Base-by-base conservation (phyloP, 345 rosid species). In the Mallotus nudiflorus region DNA sequence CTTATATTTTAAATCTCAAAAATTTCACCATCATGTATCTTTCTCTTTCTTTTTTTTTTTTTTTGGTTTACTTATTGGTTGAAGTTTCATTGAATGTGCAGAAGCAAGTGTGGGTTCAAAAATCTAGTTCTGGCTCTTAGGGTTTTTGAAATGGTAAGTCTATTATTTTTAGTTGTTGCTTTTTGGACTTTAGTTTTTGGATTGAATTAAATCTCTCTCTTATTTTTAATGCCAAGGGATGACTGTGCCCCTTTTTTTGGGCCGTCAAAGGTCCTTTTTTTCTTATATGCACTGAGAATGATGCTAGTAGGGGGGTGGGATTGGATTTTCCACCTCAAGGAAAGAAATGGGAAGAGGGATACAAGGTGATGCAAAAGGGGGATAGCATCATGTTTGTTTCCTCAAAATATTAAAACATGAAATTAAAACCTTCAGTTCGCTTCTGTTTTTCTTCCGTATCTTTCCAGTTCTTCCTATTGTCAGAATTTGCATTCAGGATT, bases 51-150 rank as follows among this genome's bases (percentile, higher is more conserved):
- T 18, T 45, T 22, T 33, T 27, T 33, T 12, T 13, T 50, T 31
- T n/a, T 42, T 39, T 64, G 33, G 42, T 44, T 61, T 51, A 31
- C 69, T 70, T 37, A 64, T 52, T n/a, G 3, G 50, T 31, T 78
- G 48, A 69, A 20, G 31, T 40, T 66, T 61, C 64, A n/a, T 45
- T 75, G 71, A 56, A 73, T 52, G 67, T 66, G 72, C 91, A 91
- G 97, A 91, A 89, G 83, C 95, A 89, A 70, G 88, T 83, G 66
- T 91, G 97, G 97, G 83, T 91, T 73, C 97, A 89, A 74, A 91
- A 89, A 70, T 74, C 95, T 60, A 69, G 89, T 62, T 80, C 88
- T 6, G 93, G 88, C 63, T 81, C 89, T 60, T 90, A 84, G 84
- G 35, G 59, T 37, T 59, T 59, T 14, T 44, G 66, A 51, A 46